phyloP scores from a whole-genome alignment of 2,329 filamentous ascomycete genomes.

The Pseudogymnoascus sp. region DNA sequence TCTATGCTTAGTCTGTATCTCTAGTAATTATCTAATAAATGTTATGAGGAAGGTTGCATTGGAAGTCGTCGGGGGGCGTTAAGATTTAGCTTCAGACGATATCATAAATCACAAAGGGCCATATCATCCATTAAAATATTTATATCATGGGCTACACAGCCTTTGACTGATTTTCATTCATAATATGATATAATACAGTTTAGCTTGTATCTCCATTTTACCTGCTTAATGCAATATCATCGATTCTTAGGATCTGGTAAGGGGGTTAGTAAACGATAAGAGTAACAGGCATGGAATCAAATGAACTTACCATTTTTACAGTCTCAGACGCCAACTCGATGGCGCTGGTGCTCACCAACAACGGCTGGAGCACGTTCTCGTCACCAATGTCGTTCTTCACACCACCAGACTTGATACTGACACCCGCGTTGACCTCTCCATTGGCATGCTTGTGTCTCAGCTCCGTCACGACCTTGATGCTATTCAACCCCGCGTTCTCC shows the following conservation, averaged over 20 bases:
- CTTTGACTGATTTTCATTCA: slow-evolving; percentile 5
- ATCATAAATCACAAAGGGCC: not conserved
- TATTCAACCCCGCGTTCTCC: slow-evolving; percentile 95
- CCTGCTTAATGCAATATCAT: slow-evolving; percentile 56
- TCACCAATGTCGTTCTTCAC: slow-evolving; percentile 96
- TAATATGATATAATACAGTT: slow-evolving; percentile 9
- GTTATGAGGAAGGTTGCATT: too few species aligned
- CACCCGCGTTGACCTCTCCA: slow-evolving; percentile 90
- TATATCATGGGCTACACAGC: slow-evolving; percentile 5
- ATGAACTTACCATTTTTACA: slow-evolving; percentile 65
- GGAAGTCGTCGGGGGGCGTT: too few species aligned
- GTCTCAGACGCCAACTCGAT: slow-evolving; percentile 97
- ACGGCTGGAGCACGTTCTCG: slow-evolving; percentile 91
- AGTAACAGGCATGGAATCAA: not conserved
- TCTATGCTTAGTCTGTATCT: too few species aligned
- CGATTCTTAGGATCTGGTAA: slow-evolving; percentile 48
- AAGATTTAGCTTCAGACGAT: not conserved
- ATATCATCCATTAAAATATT: slow-evolving; percentile 1
- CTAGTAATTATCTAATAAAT: too few species aligned
- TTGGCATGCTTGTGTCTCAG: slow-evolving; percentile 88
- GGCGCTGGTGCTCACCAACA: slow-evolving; percentile 93
- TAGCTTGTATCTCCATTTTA: slow-evolving; percentile 27
- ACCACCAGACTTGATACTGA: slow-evolving; percentile 95
- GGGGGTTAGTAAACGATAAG: not conserved
- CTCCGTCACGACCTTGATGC: slow-evolving; percentile 97